Conservation (phyloP, 2,329 filamentous ascomycete species). For the Atkinsonella hypoxylon region DNA sequence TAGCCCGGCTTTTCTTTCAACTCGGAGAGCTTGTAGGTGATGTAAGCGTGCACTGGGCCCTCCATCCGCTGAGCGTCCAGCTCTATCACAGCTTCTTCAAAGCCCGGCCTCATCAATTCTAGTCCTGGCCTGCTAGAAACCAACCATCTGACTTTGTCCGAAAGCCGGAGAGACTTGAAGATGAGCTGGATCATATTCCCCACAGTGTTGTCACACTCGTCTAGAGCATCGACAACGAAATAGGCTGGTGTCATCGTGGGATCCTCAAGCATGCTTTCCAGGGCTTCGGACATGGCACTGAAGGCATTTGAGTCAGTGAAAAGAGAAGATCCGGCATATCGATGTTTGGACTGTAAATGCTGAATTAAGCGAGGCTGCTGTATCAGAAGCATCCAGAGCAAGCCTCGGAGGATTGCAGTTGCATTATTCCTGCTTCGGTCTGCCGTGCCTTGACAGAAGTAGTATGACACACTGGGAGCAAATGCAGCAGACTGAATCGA, state of each 20-base stretch:
- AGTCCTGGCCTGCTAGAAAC: constrained; percentile 25
- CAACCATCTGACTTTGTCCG: constrained; percentile 25
- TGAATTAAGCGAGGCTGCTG: constrained; percentile 18
- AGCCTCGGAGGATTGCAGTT: constrained; percentile 25
- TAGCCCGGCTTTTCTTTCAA: constrained; percentile 1
- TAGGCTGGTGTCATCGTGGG: constrained; percentile 18
- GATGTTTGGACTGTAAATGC: constrained; percentile 25
- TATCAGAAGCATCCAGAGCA: constrained; percentile 25
- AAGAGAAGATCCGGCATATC: constrained; percentile 16
- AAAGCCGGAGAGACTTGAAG: constrained; percentile 12
- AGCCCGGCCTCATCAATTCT: constrained; percentile 16
- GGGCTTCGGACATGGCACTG: constrained; percentile 20
- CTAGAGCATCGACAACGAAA: constrained; percentile 35
- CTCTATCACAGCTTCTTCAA: constrained; percentile 24
- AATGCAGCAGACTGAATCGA: constrained; percentile 4
- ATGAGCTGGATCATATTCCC: constrained; percentile 26
- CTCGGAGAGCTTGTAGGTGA: constrained; percentile 20
- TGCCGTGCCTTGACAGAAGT: constrained; percentile 29
- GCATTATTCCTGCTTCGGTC: constrained; percentile 19
- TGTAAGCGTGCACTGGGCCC: constrained; percentile 24
- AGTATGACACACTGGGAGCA: constrained; percentile 15
- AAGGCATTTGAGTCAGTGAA: constrained; percentile 29
- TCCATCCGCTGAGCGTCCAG: constrained; percentile 24
- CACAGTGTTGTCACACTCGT: constrained; percentile 28
- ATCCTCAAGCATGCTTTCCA: constrained; percentile 28